Evolutionary conservation across 2,329 filamentous ascomycete genomes (phyloP).

Genomic region (Alternaria rosae): DNA sequence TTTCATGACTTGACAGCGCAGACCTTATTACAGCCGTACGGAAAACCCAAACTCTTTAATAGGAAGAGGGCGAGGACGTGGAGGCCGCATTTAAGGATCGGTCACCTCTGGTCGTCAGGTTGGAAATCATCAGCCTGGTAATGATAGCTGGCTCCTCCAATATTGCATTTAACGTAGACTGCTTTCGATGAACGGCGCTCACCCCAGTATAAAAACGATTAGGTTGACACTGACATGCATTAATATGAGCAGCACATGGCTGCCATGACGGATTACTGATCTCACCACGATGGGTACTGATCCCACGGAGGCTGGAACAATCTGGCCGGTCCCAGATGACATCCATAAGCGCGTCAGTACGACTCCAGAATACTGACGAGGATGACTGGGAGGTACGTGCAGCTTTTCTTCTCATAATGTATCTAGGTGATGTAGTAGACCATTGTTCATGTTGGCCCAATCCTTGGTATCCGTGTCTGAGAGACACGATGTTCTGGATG

Average conservation of each 20-base stretch:
- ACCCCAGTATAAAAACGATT: not conserved
- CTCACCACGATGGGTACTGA: too few relatives aligned
- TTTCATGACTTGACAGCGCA: not conserved
- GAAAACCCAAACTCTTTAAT: not conserved
- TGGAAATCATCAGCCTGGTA: not conserved
- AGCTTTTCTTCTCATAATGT: too few relatives aligned
- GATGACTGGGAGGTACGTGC: too few relatives aligned
- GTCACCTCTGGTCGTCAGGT: not conserved
- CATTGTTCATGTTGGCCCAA: too few relatives aligned
- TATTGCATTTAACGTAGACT: not conserved
- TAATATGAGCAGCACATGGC: too few relatives aligned
- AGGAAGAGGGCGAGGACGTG: too few relatives aligned
- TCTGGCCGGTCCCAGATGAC: too few relatives aligned
- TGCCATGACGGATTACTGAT: too few relatives aligned
- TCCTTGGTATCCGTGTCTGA: constrained; percentile 10
- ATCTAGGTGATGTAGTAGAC: too few relatives aligned
- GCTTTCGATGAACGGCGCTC: not conserved
- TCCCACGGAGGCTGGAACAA: too few relatives aligned
- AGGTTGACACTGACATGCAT: not conserved
- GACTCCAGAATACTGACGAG: too few relatives aligned
- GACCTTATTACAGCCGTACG: not conserved
- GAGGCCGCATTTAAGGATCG: not conserved
- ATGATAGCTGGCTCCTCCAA: not conserved
- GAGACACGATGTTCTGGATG: constrained; percentile 18
- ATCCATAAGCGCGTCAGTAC: too few relatives aligned